Base-by-base conservation (phyloP, 352 stramenopile genomes). In the Pythium dissimile region DNA sequence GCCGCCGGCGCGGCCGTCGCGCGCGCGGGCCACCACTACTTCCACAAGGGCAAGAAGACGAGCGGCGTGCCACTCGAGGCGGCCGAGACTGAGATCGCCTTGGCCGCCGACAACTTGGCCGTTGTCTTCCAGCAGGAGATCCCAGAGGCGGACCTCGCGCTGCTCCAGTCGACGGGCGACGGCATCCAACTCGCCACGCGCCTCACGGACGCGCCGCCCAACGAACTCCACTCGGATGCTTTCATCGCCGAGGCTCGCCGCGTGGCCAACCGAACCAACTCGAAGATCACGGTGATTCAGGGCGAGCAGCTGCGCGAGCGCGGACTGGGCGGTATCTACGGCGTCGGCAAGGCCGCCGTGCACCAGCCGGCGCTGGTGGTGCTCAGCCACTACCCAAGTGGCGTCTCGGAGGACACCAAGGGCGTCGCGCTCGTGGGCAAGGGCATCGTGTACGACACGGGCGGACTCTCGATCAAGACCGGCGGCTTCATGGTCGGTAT, bases 391-490 rank as follows among this genome's bases (percentile, higher is more conserved):
- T 74, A 86, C 65, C 86, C 83, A 0, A 50, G 58, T 5, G 67
- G 66, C 13, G 50, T 43, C 2, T 48, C 60, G 11, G 58, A 61
- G 13, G 56, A 64, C n/a, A 64, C 61, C 27, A 74, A 81, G 60
- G 72, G 90, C 46, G 67, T 92, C 2, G 81, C 75, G 10, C 72
- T 98, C 42, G 92, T 98, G 18, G 94, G 94, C 54, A 99, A 99
- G 70, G 94, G 94, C 28, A 98, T 99, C 70, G 82, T 98, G 12
- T 99, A 98, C 69, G 96, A 98, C 77, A 99, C 96, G 23, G 96
- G 94, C 45, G 96, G 96, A 50, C 75, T 99, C 5, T 94, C 80
- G 35, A 88, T 99, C 70, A 99, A 99, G 80, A 91, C 75, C 21
- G 72, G 75, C 21, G 77, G 75, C 28, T 69, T 72, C 60, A 98